phyloP scores from a whole-genome alignment of 805 yeast genomes.

The Sungouiella blattae region DNA sequence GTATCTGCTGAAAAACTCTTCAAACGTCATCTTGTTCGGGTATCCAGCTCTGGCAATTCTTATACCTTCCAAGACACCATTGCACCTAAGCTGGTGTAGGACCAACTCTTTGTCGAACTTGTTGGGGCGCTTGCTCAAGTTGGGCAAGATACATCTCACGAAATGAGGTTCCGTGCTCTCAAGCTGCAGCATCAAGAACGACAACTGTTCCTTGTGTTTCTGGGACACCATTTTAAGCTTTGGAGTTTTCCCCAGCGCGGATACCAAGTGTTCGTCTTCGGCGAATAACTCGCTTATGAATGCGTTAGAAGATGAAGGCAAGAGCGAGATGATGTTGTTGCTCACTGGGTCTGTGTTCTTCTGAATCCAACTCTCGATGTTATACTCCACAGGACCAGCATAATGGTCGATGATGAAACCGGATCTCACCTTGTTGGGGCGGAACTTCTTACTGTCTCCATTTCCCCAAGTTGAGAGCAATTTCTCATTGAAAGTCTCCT shows the following conservation, averaged over 20 bases:
- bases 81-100: constrained; percentile 86
- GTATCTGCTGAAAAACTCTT: constrained; percentile 75
- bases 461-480: constrained; percentile 61
- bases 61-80: constrained; percentile 97
- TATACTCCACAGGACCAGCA: constrained; percentile 95
- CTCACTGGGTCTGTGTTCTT: constrained; percentile 93
- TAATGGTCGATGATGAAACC: constrained; percentile 88
- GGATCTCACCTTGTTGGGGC: constrained; percentile 65
- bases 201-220: constrained; percentile 83
- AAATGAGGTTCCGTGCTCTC: constrained; percentile 89
- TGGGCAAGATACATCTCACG: constrained; percentile 94
- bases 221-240: constrained; percentile 67
- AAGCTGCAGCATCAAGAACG: constrained; percentile 66
- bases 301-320: constrained; percentile 53
- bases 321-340: constrained; percentile 62
- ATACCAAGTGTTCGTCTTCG: constrained; percentile 27
- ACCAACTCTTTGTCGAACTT: constrained; percentile 73
- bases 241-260: constrained; percentile 11
- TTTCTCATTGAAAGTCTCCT: constrained; percentile 77
- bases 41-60: constrained; percentile 96
- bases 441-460: constrained; percentile 48
- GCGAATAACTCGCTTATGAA: constrained; percentile 58
- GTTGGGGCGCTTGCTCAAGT: constrained; percentile 66
- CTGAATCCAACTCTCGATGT: constrained; percentile 88
- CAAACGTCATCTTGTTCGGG: constrained; percentile 86